A percentile compares a stretch with the other conserved stretches of the same genome.
These are phyloP conservation scores for Colletotrichum tropicicola DNA, from an alignment of 2,329 filamentous ascomycete genomes.

Conservation along the genomic window DNA sequence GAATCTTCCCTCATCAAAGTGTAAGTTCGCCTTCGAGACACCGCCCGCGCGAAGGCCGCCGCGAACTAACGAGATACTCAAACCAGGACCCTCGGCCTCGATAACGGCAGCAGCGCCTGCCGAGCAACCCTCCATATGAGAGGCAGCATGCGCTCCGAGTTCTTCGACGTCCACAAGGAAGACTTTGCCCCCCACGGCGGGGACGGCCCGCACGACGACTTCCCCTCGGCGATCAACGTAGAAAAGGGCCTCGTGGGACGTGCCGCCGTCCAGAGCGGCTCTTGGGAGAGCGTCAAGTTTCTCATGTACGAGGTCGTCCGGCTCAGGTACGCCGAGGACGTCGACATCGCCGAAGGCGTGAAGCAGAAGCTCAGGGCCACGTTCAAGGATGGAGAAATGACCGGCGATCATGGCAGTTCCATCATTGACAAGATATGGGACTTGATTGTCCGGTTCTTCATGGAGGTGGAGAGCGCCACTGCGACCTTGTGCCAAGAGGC, in stretches of 20 bases:
- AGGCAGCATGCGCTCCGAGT: background rate
- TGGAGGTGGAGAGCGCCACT: background rate
- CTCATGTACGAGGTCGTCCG: background rate
- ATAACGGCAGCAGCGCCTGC: background rate
- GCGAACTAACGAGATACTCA: background rate
- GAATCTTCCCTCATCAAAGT: too few relatives aligned
- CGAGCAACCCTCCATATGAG: background rate
- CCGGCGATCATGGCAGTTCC: background rate
- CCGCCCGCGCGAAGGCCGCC: too few relatives aligned
- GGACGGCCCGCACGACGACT: background rate
- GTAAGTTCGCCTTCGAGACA: background rate
- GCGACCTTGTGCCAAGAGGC: background rate
- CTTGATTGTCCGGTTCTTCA: background rate
- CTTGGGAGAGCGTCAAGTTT: background rate
- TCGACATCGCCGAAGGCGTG: background rate
- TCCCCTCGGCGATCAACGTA: background rate
- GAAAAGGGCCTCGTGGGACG: background rate
- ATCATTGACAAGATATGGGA: background rate
- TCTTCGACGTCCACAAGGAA: background rate
- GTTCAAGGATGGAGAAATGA: background rate
- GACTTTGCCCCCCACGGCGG: background rate
- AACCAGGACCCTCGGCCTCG: background rate
- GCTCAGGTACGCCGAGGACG: background rate
- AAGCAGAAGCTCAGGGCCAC: background rate
- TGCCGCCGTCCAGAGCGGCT: background rate